A percentile compares a stretch with the other conserved stretches of the same genome.
Evolutionary conservation across 192 early-diverging fungal genomes (phyloP).

Genomic region (Dissophora ornata): DNA sequence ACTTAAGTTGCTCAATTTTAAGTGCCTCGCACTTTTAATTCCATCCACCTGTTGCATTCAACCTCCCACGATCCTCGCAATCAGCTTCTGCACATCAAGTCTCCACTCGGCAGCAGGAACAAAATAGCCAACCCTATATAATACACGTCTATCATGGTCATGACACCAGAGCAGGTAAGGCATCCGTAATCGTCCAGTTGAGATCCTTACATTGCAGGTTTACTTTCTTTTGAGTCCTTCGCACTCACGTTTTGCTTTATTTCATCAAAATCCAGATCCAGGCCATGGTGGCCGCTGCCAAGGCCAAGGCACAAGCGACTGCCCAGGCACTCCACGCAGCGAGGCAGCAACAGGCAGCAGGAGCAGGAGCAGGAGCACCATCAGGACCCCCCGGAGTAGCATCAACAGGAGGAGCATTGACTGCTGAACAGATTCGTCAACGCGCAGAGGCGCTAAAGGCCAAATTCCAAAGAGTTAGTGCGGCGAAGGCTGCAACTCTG

Average conservation of each 20-base stretch:
- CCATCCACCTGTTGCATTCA: too few species aligned
- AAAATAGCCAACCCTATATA: too few species aligned
- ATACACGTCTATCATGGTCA: slow-evolving; percentile 12
- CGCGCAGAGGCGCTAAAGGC: slow-evolving; percentile 23
- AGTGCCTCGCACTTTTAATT: too few species aligned
- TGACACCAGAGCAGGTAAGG: slow-evolving; percentile 35
- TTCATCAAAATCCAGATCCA: slow-evolving; percentile 44
- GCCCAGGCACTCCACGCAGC: slow-evolving; percentile 20
- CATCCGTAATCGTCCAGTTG: neutral
- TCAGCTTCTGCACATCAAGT: too few species aligned
- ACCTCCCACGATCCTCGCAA: too few species aligned
- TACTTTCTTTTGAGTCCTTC: neutral
- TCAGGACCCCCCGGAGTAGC: neutral
- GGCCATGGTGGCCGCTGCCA: slow-evolving; percentile 58
- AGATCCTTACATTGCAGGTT: too few species aligned
- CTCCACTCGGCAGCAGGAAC: neutral
- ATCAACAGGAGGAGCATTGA: slow-evolving; percentile 1
- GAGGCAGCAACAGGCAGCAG: slow-evolving; percentile 10
- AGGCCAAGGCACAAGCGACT: slow-evolving; percentile 37
- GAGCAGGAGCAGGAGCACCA: slow-evolving; percentile 1
- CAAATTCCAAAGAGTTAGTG: neutral
- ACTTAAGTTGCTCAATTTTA: too few species aligned
- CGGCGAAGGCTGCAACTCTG: slow-evolving; percentile 3
- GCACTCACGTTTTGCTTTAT: neutral
- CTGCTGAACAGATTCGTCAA: slow-evolving; percentile 7